Evolutionary conservation across 345 rosid species (phyloP).

Genomic region (Ceriops tagal): DNA sequence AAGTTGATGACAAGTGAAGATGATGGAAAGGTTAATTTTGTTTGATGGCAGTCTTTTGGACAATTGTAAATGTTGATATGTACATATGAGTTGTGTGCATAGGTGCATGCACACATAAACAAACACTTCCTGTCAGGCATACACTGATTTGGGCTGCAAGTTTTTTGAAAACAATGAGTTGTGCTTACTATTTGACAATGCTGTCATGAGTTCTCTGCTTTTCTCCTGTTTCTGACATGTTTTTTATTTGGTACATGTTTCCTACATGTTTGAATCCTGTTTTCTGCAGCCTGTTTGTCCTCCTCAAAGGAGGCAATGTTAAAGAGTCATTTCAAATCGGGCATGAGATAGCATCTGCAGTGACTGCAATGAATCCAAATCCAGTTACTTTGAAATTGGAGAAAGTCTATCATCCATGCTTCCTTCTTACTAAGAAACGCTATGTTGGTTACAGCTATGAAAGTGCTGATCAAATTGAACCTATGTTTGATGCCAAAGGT

Average conservation of each 20-base stretch:
- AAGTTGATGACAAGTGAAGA: neutral
- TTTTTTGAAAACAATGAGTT: neutral
- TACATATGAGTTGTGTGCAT: no score
- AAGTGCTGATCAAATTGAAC: constrained; percentile 65
- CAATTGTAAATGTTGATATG: no score
- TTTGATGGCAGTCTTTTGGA: neutral
- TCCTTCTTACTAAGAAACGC: constrained; percentile 93
- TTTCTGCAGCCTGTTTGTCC: constrained; percentile 86
- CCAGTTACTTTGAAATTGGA: constrained; percentile 94
- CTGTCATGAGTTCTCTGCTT: neutral
- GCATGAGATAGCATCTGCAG: constrained; percentile 75
- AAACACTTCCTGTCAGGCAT: neutral
- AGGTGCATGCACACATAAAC: neutral
- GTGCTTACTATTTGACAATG: neutral
- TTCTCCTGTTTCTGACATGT: constrained; percentile 2
- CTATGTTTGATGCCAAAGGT: constrained; percentile 91
- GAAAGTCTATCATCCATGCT: constrained; percentile 91
- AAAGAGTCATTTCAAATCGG: constrained; percentile 73
- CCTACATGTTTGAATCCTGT: constrained; percentile 10
- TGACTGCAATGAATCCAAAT: constrained; percentile 85
- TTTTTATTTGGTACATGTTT: neutral
- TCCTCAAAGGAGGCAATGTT: constrained; percentile 68
- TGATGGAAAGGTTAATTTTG: neutral
- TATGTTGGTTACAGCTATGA: constrained; percentile 96
- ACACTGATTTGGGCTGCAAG: neutral